Evolutionary conservation across 2,329 filamentous ascomycete genomes (phyloP).

Genomic region (Colletotrichum falcatum): DNA sequence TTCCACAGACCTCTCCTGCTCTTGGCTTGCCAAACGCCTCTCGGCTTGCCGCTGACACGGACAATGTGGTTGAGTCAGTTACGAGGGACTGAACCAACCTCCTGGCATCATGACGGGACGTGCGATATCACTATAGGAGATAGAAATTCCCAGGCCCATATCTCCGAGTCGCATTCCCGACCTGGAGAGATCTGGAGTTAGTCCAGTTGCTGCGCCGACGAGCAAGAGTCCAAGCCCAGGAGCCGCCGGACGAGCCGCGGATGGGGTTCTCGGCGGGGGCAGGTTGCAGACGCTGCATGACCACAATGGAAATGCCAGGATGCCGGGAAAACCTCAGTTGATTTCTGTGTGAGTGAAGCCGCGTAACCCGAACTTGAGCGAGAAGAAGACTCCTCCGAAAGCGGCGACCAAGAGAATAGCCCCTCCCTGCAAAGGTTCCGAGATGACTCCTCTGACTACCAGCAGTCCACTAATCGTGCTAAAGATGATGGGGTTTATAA

Average conservation of each 20-base stretch:
- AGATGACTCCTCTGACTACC: slow-evolving; percentile 46
- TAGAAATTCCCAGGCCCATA: background rate
- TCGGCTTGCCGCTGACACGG: slow-evolving; percentile 12
- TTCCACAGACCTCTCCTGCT: slow-evolving; percentile 25
- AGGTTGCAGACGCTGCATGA: slow-evolving; percentile 12
- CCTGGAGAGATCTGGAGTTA: background rate
- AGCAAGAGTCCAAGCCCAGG: background rate
- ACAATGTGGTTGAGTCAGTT: background rate
- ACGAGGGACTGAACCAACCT: slow-evolving; percentile 7
- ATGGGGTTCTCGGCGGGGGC: background rate
- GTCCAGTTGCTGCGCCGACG: background rate
- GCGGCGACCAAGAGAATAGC: slow-evolving; percentile 46
- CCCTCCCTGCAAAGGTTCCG: slow-evolving; percentile 47
- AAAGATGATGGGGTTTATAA: slow-evolving; percentile 46
- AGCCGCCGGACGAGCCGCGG: background rate
- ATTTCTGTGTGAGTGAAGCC: slow-evolving; percentile 35
- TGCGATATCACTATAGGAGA: background rate
- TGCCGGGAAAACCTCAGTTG: slow-evolving; percentile 20
- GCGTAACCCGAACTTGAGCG: slow-evolving; percentile 43
- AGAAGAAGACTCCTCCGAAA: slow-evolving; percentile 45
- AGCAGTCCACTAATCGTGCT: slow-evolving; percentile 45
- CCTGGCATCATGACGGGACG: background rate
- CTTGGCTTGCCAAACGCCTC: background rate
- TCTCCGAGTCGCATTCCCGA: too few relatives aligned
- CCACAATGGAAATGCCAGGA: background rate